These are phyloP conservation scores for Cercospora nicotianae DNA, from an alignment of 2,329 filamentous ascomycete species.

Conservation along the genomic window DNA sequence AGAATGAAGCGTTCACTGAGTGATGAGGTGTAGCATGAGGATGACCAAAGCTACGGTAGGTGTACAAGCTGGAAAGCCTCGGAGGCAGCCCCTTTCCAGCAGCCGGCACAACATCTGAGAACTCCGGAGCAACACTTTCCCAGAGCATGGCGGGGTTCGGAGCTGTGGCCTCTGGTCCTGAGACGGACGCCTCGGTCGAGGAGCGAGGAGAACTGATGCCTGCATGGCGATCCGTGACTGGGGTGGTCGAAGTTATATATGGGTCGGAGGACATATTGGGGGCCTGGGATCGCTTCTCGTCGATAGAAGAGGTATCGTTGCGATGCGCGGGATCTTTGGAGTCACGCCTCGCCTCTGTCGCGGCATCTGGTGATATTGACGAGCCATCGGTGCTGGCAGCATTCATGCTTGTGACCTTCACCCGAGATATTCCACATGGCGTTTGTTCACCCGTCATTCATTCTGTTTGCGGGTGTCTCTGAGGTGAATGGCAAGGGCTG, in stretches of 20 bases:
- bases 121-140: not conserved
- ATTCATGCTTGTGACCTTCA: not conserved
- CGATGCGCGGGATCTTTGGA: not conserved
- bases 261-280: not conserved
- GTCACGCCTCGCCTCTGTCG: not conserved
- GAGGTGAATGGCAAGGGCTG: not conserved
- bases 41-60: constrained; percentile 4
- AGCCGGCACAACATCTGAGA: not conserved
- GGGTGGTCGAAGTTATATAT: not conserved
- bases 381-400: not conserved
- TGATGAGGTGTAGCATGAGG: constrained; percentile 2
- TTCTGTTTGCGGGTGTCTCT: not conserved
- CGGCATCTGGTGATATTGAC: not conserved
- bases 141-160: not conserved
- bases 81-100: constrained; percentile 6
- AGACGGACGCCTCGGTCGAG: not conserved
- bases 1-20: not conserved
- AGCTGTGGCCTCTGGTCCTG: not conserved
- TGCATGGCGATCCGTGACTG: not conserved
- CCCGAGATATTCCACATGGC: not conserved
- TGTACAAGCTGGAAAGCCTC: constrained; percentile 5
- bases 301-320: not conserved
- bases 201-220: not conserved
- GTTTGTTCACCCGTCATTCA: not conserved
- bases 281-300: not conserved